Evolutionary conservation across 495 filamentous ascomycete genomes (phyloP).

Genomic region (Geoglossum glabrum): DNA sequence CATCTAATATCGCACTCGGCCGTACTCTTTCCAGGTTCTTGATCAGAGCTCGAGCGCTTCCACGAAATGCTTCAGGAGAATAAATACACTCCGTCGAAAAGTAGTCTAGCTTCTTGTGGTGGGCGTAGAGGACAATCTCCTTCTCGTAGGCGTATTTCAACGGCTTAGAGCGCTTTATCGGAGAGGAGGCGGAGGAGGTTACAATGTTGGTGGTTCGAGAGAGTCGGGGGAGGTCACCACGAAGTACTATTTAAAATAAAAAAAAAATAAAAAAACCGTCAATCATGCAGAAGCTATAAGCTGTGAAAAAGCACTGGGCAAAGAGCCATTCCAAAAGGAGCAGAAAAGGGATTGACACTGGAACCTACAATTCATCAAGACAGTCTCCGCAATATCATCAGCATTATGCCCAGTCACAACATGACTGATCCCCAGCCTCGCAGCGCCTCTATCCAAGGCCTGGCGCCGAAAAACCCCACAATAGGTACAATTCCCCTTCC

Average conservation of each 20-base stretch:
- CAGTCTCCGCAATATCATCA: conserved; percentile 94
- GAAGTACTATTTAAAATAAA: too few species aligned
- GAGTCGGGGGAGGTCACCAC: conserved; percentile 74
- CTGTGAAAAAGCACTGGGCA: neutral
- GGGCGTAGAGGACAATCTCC: conserved; percentile 92
- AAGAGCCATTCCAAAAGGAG: neutral
- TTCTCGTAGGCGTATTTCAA: conserved; percentile 98
- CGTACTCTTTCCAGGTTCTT: conserved; percentile 87
- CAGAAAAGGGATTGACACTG: too few species aligned
- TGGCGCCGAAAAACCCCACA: conserved; percentile 93
- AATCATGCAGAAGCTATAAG: neutral
- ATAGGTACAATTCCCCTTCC: conserved; percentile 98
- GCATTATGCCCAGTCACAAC: conserved; percentile 97
- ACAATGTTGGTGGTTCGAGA: conserved; percentile 84
- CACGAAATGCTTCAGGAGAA: conserved; percentile 92
- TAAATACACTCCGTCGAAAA: conserved; percentile 98
- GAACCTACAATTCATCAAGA: conserved; percentile 61
- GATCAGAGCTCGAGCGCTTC: conserved; percentile 74
- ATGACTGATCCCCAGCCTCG: conserved; percentile 69
- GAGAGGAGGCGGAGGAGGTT: conserved; percentile 50
- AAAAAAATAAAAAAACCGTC: neutral
- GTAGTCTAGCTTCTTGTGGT: conserved; percentile 90
- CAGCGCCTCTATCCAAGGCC: conserved; percentile 81
- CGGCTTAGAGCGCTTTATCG: conserved; percentile 84
- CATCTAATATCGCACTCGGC: conserved; percentile 83